Percentiles rank a stretch among this genome's conserved stretches.
Evolutionary conservation across 805 yeast genomes (phyloP).

Genomic region (Candida pseudofarinosa): DNA sequence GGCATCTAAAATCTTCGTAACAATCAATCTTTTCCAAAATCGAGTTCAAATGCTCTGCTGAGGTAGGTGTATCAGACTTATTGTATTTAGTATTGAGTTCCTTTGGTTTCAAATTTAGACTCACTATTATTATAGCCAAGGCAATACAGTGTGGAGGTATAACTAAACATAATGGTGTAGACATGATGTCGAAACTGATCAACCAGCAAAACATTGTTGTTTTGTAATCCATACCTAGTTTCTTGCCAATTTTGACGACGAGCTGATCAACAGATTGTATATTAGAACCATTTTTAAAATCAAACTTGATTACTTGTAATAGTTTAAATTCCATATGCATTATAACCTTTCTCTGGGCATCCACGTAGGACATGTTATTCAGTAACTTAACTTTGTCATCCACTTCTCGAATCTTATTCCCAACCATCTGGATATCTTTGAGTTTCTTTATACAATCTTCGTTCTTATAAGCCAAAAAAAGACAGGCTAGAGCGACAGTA

Average conservation of each 20-base stretch:
- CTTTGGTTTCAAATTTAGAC: slow-evolving; percentile 45
- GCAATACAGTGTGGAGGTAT: slow-evolving; percentile 77
- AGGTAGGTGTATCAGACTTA: slow-evolving; percentile 9
- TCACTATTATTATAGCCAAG: slow-evolving; percentile 58
- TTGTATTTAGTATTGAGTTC: slow-evolving; percentile 22
- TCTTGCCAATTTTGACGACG: slow-evolving; percentile 57
- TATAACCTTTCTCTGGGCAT: slow-evolving; percentile 53
- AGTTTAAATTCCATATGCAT: slow-evolving; percentile 65
- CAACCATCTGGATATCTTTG: slow-evolving; percentile 54
- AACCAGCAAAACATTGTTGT: slow-evolving; percentile 63
- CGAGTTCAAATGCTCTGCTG: slow-evolving; percentile 12
- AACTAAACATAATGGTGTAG: slow-evolving; percentile 63
- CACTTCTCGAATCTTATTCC: slow-evolving; percentile 36
- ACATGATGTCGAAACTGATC: slow-evolving; percentile 68
- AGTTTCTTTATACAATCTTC: slow-evolving; percentile 82
- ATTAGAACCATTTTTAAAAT: slow-evolving; percentile 60
- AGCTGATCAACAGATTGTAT: slow-evolving; percentile 54
- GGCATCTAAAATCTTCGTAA: slow-evolving; percentile 35
- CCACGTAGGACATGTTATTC: slow-evolving; percentile 25
- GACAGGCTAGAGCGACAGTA: slow-evolving; percentile 64
- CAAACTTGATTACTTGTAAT: slow-evolving; percentile 75
- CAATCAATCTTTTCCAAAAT: slow-evolving; percentile 31
- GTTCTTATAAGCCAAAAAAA: slow-evolving; percentile 69
- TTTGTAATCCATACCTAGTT: slow-evolving; percentile 41
- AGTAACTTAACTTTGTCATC: slow-evolving; percentile 27